phyloP scores from a whole-genome alignment of 441 rosid genomes.

The Adansonia madagascariensis region DNA sequence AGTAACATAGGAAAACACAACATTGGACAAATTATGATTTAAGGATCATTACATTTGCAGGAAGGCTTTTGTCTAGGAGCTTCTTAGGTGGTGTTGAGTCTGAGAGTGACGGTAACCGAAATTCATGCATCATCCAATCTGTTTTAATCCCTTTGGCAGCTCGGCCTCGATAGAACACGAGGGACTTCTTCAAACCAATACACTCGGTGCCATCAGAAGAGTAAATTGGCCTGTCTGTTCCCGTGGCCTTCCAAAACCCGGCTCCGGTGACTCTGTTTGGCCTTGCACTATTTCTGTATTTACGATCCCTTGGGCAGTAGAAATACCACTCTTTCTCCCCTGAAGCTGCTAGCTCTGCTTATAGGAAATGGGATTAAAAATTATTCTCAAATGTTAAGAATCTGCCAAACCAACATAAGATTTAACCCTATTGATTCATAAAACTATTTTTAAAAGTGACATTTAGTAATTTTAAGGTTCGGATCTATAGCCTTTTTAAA shows the following conservation, averaged over 20 bases:
- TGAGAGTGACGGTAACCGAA: slow-evolving; percentile 71
- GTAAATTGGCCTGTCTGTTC: slow-evolving; percentile 91
- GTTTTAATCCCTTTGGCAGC: slow-evolving; percentile 96
- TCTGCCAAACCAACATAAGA: too few relatives aligned
- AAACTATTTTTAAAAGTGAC: too few relatives aligned
- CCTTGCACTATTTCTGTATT: slow-evolving; percentile 83
- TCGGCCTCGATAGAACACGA: slow-evolving; percentile 89
- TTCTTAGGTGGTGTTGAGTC: slow-evolving; percentile 64
- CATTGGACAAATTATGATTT: slow-evolving; percentile 14
- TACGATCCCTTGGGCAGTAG: slow-evolving; percentile 87
- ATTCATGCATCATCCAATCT: slow-evolving; percentile 99
- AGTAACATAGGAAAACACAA: neutral
- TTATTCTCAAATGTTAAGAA: too few relatives aligned
- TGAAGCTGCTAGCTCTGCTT: slow-evolving; percentile 61
- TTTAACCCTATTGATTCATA: too few relatives aligned
- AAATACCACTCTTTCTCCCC: slow-evolving; percentile 97
- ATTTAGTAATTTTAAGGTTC: too few relatives aligned
- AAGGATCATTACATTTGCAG: slow-evolving; percentile 52
- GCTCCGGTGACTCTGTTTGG: slow-evolving; percentile 94
- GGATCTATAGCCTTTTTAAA: too few relatives aligned
- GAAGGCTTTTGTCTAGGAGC: slow-evolving; percentile 58
- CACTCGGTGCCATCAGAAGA: slow-evolving; percentile 70
- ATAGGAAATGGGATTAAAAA: neutral
- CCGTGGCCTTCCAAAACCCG: slow-evolving; percentile 97
- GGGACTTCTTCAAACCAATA: slow-evolving; percentile 89